Evolutionary conservation across 1,139 yeast genomes (phyloP), one percentile per base, ranked within the genome.

Genomic region (Debaryomyces sp.): DNA sequence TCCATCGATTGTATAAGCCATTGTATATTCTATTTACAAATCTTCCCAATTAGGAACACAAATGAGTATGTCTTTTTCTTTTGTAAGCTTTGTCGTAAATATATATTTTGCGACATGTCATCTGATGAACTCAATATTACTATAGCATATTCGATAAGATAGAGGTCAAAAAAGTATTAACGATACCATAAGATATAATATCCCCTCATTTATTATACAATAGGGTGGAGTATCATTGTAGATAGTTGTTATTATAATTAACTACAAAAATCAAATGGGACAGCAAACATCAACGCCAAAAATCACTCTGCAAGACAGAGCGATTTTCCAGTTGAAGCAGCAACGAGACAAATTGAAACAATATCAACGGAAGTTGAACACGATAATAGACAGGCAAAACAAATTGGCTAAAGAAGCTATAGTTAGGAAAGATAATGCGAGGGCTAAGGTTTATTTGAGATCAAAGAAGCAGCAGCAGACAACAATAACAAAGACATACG

Each of bases 331-430:
- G 62, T 77, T 94, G 60, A 94, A 94, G 63, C 76, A 87, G 40
- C 97, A 95, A 59, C 77, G 97, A 51, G 99, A 94, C 66, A 87
- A 87, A 57, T 75, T 94, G 41, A 82, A 81, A 53, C 88, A 86
- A 63, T 88, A 90, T 56, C 92, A 89, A 56, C 78, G 77, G 48
- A 80, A 82, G 53, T 78, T 91, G 39, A 73, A 73, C 38, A 65
- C 68, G 1, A 79, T 89, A 7, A 75, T 88, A 13, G 75, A 73
- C 22, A 73, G 83, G 34, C 94, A 87, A 63, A 70, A 72, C 2
- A 73, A 71, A 40, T 67, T 87, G 12, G 94, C 94, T 10, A 74
- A 71, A 52, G 75, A 77, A 55, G 83, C 87, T 17, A 61, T 88
- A 8, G 61, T 59, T n/a, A 66, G 75, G 26, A 83, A 84, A 7